Conservation (phyloP, 192 early-diverging fungal genomes). For the Phycomyces nitens region DNA sequence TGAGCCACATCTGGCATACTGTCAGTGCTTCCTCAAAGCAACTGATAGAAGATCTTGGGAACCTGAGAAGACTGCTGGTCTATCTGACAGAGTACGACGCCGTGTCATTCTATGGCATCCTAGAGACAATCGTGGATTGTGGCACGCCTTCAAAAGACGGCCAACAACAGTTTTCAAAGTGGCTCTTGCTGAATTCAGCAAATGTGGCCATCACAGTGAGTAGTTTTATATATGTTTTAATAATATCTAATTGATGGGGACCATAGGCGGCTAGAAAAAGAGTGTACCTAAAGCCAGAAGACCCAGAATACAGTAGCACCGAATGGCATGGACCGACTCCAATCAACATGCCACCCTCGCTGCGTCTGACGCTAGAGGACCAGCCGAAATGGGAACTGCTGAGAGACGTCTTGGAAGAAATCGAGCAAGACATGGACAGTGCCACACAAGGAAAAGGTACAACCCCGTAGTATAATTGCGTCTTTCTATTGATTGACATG, state of each 20-base stretch:
- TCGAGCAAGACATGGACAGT: slow-evolving; percentile 59
- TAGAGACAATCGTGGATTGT: slow-evolving; percentile 77
- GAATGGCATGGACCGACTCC: background rate
- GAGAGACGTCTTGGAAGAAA: slow-evolving; percentile 69
- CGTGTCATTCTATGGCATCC: slow-evolving; percentile 80
- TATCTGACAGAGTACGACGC: slow-evolving; percentile 79
- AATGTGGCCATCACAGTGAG: slow-evolving; percentile 69
- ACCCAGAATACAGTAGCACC: slow-evolving; percentile 22
- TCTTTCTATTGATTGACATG: slow-evolving; percentile 16
- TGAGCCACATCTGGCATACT: slow-evolving; percentile 87
- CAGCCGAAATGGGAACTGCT: slow-evolving; percentile 90
- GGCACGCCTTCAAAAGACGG: slow-evolving; percentile 40
- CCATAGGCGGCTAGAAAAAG: slow-evolving; percentile 42
- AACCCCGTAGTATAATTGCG: background rate
- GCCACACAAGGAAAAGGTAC: slow-evolving; percentile 27
- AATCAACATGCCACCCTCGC: slow-evolving; percentile 58
- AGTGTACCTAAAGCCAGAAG: slow-evolving; percentile 38
- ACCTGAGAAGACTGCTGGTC: slow-evolving; percentile 66
- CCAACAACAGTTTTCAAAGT: slow-evolving; percentile 55
- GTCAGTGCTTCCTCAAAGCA: slow-evolving; percentile 69
- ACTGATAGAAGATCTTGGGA: slow-evolving; percentile 70
- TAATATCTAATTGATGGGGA: no score
- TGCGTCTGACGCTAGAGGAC: slow-evolving; percentile 78
- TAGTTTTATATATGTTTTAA: no score
- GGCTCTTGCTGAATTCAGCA: slow-evolving; percentile 85